Evolutionary conservation across 1,139 yeast species (phyloP).

Genomic region (Protomyces arabidopsidicola): DNA sequence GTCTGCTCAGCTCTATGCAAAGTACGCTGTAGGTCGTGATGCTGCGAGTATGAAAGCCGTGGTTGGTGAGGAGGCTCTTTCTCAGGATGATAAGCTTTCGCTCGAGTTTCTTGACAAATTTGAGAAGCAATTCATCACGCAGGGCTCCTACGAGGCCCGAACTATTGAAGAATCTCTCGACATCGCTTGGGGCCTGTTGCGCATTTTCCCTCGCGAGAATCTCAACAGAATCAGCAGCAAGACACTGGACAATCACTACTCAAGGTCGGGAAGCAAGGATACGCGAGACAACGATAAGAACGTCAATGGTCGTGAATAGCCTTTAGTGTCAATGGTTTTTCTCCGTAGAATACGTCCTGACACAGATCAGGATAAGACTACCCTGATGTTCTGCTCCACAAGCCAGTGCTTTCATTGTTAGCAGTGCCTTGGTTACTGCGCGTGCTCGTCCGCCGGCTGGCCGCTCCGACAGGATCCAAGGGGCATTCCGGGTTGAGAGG

Average conservation of each 20-base stretch:
- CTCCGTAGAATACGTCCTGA: not conserved
- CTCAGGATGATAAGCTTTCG: constrained; percentile 94
- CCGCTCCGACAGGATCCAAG: constrained; percentile 6
- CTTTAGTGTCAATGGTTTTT: not conserved
- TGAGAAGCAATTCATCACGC: constrained; percentile 89
- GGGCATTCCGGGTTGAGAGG: constrained; percentile 23
- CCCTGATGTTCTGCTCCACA: not conserved
- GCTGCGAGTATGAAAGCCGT: constrained; percentile 99
- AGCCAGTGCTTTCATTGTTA: not conserved
- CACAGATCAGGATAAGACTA: not conserved
- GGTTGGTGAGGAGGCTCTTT: constrained; percentile 98
- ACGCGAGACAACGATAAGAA: constrained; percentile 21
- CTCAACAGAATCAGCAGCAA: constrained; percentile 97
- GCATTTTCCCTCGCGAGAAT: constrained; percentile 98
- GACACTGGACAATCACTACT: constrained; percentile 84
- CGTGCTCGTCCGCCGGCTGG: not conserved
- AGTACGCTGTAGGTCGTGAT: constrained; percentile 98
- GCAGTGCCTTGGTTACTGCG: not conserved
- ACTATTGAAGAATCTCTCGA: constrained; percentile 80
- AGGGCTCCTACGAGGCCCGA: constrained; percentile 44
- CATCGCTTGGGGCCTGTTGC: constrained; percentile 94
- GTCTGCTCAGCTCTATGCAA: constrained; percentile 96
- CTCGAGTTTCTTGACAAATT: constrained; percentile 95
- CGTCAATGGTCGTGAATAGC: constrained; percentile 21
- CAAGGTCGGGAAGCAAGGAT: constrained; percentile 21